A percentile compares a stretch with the other conserved stretches of the same genome.
These are phyloP conservation scores for Ogataea glucozyma DNA, from an alignment of 805 yeast genomes.

Conservation along the genomic window DNA sequence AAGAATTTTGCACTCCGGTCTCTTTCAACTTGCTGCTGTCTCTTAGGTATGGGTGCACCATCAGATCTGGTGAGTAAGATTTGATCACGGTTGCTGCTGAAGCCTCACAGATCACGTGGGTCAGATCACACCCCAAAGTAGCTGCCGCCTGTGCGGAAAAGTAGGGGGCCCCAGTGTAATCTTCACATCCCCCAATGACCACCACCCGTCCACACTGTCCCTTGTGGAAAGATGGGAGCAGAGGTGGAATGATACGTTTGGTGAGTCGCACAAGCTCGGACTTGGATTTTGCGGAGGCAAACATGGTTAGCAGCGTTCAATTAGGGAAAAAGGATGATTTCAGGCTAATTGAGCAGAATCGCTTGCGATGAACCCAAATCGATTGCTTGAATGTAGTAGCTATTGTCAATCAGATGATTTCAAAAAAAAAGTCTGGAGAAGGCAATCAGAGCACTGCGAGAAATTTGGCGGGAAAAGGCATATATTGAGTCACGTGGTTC, in stretches of 20 bases:
- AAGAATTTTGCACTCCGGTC: background rate
- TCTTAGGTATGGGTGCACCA: constrained; percentile 90
- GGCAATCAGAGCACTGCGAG: too few relatives aligned
- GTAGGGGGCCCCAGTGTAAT: constrained; percentile 96
- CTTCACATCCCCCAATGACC: constrained; percentile 92
- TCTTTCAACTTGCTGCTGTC: constrained; percentile 39
- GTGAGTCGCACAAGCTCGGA: constrained; percentile 38
- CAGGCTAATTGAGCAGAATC: background rate
- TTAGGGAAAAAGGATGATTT: background rate
- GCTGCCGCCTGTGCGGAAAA: constrained; percentile 87
- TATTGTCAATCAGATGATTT: too few relatives aligned
- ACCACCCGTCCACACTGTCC: constrained; percentile 89
- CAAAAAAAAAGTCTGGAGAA: too few relatives aligned
- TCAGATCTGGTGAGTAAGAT: constrained; percentile 84
- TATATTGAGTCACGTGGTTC: too few relatives aligned
- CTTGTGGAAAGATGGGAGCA: constrained; percentile 70
- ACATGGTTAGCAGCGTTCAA: constrained; percentile 10
- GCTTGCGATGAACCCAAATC: too few relatives aligned
- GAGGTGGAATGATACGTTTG: constrained; percentile 69
- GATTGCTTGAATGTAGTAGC: too few relatives aligned
- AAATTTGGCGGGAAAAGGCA: too few relatives aligned
- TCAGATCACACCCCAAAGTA: constrained; percentile 80
- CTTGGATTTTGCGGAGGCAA: constrained; percentile 11
- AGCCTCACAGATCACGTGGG: constrained; percentile 85
- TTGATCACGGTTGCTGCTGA: constrained; percentile 81